These are phyloP conservation scores for Myrmaecium sp. DNA, from an alignment of 2,329 filamentous ascomycete species.

Conservation along the genomic window DNA sequence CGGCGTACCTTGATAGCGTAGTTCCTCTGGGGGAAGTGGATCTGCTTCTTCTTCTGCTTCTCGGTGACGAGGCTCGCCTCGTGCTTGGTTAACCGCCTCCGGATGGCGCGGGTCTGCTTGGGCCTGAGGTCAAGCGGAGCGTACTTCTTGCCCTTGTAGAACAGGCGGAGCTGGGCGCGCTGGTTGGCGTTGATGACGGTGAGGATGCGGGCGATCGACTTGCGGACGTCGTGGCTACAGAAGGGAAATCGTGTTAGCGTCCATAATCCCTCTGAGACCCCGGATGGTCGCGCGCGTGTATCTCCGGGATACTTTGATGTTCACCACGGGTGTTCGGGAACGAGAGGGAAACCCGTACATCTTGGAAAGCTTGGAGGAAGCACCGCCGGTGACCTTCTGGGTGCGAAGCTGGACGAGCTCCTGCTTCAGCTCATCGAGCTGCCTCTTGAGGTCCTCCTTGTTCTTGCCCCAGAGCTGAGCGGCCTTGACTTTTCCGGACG, in stretches of 20 bases:
- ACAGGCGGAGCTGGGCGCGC: constrained; percentile 89
- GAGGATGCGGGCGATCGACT: constrained; percentile 96
- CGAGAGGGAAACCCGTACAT: constrained; percentile 49
- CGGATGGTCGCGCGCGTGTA: background rate
- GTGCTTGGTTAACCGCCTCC: constrained; percentile 82
- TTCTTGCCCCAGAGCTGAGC: constrained; percentile 95
- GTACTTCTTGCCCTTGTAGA: constrained; percentile 99
- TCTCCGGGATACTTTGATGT: background rate
- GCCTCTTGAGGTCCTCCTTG: constrained; percentile 96
- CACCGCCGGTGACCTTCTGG: constrained; percentile 91
- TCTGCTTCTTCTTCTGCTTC: constrained; percentile 92
- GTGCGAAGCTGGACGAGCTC: constrained; percentile 94
- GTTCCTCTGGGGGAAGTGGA: constrained; percentile 97
- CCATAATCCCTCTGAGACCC: background rate
- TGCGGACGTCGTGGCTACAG: constrained; percentile 88
- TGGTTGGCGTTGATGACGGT: constrained; percentile 99
- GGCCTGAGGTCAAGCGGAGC: constrained; percentile 92
- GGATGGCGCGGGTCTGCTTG: constrained; percentile 97
- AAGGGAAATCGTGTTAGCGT: constrained; percentile 8
- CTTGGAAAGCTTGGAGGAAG: constrained; percentile 89
- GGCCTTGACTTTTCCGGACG: constrained; percentile 73
- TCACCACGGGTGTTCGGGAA: constrained; percentile 8
- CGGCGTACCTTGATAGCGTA: constrained; percentile 83
- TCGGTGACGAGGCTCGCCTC: constrained; percentile 71
- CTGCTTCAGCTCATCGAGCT: constrained; percentile 85